A percentile compares a stretch with the other conserved stretches of the same genome.
phyloP scores from a whole-genome alignment of 2,329 filamentous ascomycete genomes.

The Talaromyces islandicus region DNA sequence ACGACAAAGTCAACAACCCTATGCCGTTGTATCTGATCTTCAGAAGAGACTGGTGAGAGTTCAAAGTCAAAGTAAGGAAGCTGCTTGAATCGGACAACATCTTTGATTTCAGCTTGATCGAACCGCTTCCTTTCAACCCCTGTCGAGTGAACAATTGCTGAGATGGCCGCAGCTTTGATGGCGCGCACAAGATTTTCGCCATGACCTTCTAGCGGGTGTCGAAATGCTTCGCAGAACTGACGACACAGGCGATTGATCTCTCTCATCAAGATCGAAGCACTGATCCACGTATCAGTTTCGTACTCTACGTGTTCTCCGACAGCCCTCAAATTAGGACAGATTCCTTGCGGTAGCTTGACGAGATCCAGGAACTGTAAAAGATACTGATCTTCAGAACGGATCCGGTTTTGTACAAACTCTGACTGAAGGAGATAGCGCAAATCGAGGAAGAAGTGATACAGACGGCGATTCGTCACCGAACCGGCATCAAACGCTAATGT shows the following conservation, averaged over 20 bases:
- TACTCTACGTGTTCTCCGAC: constrained; percentile 97
- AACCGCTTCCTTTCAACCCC: constrained; percentile 86
- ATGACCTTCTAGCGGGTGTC: constrained; percentile 60
- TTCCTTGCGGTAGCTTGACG: constrained; percentile 92
- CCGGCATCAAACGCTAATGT: constrained; percentile 90
- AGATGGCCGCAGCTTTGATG: constrained; percentile 62
- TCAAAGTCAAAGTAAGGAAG: constrained; percentile 78
- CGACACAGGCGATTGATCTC: constrained; percentile 92
- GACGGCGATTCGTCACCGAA: constrained; percentile 86
- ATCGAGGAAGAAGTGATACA: constrained; percentile 97
- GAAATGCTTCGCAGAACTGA: constrained; percentile 82
- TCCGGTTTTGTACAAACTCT: constrained; percentile 76
- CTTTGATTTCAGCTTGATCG: constrained; percentile 78
- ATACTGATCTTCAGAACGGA: constrained; percentile 79
- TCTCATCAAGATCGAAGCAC: constrained; percentile 84
- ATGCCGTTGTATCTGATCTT: constrained; percentile 47
- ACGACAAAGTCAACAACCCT: constrained; percentile 80
- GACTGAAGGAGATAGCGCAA: constrained; percentile 86
- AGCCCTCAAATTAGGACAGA: constrained; percentile 87
- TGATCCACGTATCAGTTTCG: constrained; percentile 97
- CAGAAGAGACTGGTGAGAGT: constrained; percentile 61
- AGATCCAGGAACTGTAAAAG: constrained; percentile 91
- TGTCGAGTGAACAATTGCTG: constrained; percentile 81
- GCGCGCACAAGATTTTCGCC: constrained; percentile 64
- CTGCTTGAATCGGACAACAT: constrained; percentile 75